Base-by-base conservation (phyloP, 1,284 basidiomycete species). In the Mycena sp. region DNA sequence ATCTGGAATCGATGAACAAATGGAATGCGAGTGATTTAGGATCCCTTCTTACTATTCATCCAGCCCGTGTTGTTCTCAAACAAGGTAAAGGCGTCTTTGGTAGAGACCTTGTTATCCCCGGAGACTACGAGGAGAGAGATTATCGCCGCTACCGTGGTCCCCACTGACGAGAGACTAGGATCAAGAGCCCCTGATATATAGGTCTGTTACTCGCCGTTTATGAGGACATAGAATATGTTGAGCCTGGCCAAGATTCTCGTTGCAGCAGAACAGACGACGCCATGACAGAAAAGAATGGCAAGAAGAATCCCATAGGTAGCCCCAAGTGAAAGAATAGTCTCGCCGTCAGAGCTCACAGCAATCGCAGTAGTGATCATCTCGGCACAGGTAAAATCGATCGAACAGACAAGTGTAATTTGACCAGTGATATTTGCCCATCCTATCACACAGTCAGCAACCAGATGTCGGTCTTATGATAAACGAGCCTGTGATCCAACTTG, bases 321-420 rank as follows among this genome's bases (percentile, higher is more conserved):
- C 0, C 87, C 88, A n/a, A 81, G 68, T 46, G 83, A 81, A n/a
- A 88, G 73, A 35, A 81, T 76, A 23, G 81, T 76, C 6, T 78
- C 72, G 10, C 87, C 87, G 65, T 88, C 78, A 4, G 87, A 84
- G 23, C 78, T 78, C 0, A 92, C 88, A 6, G 85, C 80, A 32
- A 91, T 83, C 0, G 88, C 89, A 3, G 89, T 89, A 4, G 88
- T 84, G 61, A 92, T 91, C 90, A 92, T 92, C 72, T 91, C 86
- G 4, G 90, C 90, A 60, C 88, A 88, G 21, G 89, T 90, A 65
- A 87, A 92, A 71, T 91, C 90, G 57, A 92, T 91, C 4, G 88
- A 90, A 69, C 87, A 90, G 32, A 91, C 75, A 73, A 78, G 75
- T 29, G 76, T 68, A 65, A 86, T 75, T 71, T 86, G 85, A n/a